Base-by-base conservation (phyloP, 176 grass and related monocot genomes). In the Triticum timopheevii region DNA sequence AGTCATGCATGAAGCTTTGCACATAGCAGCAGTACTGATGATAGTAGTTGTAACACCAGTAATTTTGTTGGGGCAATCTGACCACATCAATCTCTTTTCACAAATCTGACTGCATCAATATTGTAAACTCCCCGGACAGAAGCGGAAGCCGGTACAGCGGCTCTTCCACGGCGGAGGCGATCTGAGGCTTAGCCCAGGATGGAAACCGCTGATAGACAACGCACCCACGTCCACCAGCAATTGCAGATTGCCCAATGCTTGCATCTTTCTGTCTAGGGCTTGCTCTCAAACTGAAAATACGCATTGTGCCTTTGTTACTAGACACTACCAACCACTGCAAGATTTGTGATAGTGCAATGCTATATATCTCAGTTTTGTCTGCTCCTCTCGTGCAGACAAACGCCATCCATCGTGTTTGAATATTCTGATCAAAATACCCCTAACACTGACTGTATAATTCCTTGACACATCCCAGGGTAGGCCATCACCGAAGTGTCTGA, bases 361-460 rank as follows among this genome's bases (percentile, higher is more conserved):
- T 90, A 50, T 93, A 71, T 87, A 95, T 90, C 9, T 93, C 93
- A 61, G 95, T 93, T 64, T 39, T 85, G 17, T 92, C 95, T 69
- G 79, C 58, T 61, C 93, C 93, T 90, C 93, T 93, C 86, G 7
- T 94, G 92, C 58, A 36, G 35, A 36, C 35, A 36, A 36, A 36
- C 35, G 6, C 35, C 35, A 36, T 36, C 35, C 35, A 36, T 65
- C n/a, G 92, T 93, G 73, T 36, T 83, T 91, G 83, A 97, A 97
- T 63, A 97, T 92, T 89, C 95, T 97, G 76, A 97, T 82, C 80
- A 97, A 63, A 17, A 92, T 97, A 9, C 95, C 95, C 73, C 83
- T 97, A 0, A 91, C 86, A 64, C 95, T 97, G 17, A 92, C 95
- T n/a, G 88, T 94, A 92, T 88, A 88, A 92, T 80, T 3, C 92